Percentiles rank a stretch among this genome's conserved stretches.
phyloP scores from a whole-genome alignment of 2,329 filamentous ascomycete species.

The Sporothrix pseudoabietina region DNA sequence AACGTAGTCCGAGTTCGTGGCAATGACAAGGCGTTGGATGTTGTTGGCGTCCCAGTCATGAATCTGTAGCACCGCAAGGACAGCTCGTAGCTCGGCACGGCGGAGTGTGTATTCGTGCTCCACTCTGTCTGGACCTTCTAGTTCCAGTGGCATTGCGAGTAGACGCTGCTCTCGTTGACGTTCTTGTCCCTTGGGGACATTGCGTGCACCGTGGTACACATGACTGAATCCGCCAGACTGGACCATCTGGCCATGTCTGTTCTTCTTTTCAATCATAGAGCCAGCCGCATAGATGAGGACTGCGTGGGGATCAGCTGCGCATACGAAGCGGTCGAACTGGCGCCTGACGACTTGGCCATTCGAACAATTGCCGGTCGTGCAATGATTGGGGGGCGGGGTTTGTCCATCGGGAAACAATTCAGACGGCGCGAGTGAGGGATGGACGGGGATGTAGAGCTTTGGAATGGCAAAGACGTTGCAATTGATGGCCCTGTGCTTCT shows the following conservation, averaged over 20 bases:
- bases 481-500: neutral
- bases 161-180: neutral
- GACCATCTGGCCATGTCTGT: neutral
- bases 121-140: conserved; percentile 42
- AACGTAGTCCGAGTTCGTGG: conserved; percentile 55
- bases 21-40: conserved; percentile 50
- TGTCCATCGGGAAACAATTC: neutral
- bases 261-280: conserved; percentile 43
- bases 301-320: neutral
- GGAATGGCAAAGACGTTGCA: neutral
- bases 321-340: neutral
- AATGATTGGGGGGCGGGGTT: neutral
- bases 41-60: conserved; percentile 49
- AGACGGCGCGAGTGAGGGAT: neutral
- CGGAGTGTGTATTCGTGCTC: conserved; percentile 47
- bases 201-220: neutral
- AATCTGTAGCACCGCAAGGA: conserved; percentile 52
- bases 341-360: neutral
- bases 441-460: neutral
- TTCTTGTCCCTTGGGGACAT: neutral
- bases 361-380: neutral
- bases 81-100: conserved; percentile 58
- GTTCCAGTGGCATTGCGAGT: conserved; percentile 40
- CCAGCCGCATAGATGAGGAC: conserved; percentile 39
- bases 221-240: neutral